Evolutionary conservation across 2,329 filamentous ascomycete species (phyloP).

Genomic region (Orbilia blumenaviensis): DNA sequence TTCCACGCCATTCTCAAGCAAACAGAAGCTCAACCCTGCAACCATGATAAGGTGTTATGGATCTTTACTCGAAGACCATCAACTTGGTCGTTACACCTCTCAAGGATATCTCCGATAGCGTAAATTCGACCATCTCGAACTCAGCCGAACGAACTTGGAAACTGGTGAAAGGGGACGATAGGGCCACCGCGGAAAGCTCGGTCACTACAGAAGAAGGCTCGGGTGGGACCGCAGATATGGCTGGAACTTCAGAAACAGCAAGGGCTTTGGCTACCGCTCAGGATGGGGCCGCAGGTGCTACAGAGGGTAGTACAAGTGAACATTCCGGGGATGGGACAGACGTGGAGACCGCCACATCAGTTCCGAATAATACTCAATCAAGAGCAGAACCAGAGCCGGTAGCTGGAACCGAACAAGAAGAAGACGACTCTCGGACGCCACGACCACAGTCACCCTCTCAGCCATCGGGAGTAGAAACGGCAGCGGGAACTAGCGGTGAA

Average conservation of each 20-base stretch:
- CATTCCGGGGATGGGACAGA: not conserved
- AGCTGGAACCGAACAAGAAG: constrained; percentile 29
- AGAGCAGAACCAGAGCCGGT: not conserved
- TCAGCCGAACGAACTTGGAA: constrained; percentile 52
- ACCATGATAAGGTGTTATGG: constrained; percentile 51
- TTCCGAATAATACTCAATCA: not conserved
- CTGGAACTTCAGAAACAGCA: not conserved
- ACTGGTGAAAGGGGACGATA: constrained; percentile 31
- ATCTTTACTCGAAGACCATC: constrained; percentile 54
- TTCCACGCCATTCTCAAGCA: constrained; percentile 15
- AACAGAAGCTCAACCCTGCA: constrained; percentile 37
- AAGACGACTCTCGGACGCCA: constrained; percentile 39
- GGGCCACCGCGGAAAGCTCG: not conserved
- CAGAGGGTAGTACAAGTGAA: constrained; percentile 3
- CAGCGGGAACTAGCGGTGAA: not conserved
- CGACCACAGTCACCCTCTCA: constrained; percentile 9
- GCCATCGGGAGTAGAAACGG: not conserved
- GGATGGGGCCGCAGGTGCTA: not conserved
- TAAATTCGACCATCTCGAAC: constrained; percentile 50
- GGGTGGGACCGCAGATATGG: constrained; percentile 34
- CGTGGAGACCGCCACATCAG: not conserved
- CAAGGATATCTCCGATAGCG: constrained; percentile 53
- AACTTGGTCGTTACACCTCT: constrained; percentile 53
- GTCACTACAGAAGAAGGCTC: constrained; percentile 14
- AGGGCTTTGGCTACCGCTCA: not conserved